Evolutionary conservation across 2,329 filamentous ascomycete species (phyloP).

Genomic region (Penicillium paneum): DNA sequence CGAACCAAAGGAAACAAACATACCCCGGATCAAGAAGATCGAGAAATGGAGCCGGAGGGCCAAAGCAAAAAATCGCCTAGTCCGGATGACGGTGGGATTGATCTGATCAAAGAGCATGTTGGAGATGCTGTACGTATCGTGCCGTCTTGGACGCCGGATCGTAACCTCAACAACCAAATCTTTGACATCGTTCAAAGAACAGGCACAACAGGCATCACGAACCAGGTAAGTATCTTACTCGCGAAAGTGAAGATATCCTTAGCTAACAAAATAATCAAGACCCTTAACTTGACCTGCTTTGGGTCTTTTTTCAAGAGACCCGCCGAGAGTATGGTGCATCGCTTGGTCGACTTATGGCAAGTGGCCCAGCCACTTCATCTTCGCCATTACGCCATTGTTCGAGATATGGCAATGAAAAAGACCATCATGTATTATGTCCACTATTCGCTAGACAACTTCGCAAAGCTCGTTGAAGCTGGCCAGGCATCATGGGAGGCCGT

Average conservation of each 20-base stretch:
- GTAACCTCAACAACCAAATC: conserved; percentile 51
- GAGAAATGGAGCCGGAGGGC: conserved; percentile 30
- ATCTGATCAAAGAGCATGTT: conserved; percentile 23
- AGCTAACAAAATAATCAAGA: conserved; percentile 19
- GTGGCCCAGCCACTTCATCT: conserved; percentile 57
- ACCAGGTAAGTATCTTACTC: conserved; percentile 34
- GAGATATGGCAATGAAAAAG: conserved; percentile 50
- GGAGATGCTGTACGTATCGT: conserved; percentile 38
- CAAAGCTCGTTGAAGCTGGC: conserved; percentile 51
- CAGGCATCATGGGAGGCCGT: conserved; percentile 55
- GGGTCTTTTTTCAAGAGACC: conserved; percentile 55
- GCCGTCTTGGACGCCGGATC: conserved; percentile 56
- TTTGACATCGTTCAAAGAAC: conserved; percentile 48
- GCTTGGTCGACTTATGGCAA: conserved; percentile 56
- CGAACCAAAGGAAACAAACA: conserved; percentile 6
- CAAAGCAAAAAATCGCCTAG: conserved; percentile 2
- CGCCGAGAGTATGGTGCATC: conserved; percentile 51
- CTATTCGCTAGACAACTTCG: conserved; percentile 53
- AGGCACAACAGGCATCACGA: conserved; percentile 51
- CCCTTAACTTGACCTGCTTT: conserved; percentile 43
- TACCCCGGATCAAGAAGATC: conserved; percentile 19
- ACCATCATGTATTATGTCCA: conserved; percentile 54
- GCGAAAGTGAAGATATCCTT: background rate
- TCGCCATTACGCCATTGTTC: conserved; percentile 55
- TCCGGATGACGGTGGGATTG: conserved; percentile 17